A percentile compares a stretch with the other conserved stretches of the same genome.
These are phyloP conservation scores for Zalaria obscura DNA, from an alignment of 2,329 filamentous ascomycete genomes.

Conservation along the genomic window DNA sequence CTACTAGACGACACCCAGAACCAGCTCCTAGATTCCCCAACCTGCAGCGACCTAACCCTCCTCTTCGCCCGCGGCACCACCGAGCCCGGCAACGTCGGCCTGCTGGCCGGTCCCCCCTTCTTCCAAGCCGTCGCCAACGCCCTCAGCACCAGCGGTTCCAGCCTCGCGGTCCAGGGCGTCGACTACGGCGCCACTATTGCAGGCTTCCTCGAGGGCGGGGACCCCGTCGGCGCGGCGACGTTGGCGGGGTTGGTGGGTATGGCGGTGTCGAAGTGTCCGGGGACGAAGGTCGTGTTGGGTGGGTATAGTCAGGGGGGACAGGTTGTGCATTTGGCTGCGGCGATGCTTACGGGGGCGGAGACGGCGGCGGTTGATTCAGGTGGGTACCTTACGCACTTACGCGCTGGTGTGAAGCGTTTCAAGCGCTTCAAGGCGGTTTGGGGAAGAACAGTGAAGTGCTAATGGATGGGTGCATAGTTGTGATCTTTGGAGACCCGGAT, in stretches of 20 bases:
- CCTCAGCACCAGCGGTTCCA: constrained; percentile 7
- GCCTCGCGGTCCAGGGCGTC: constrained; percentile 12
- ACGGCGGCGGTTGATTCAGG: constrained; percentile 6
- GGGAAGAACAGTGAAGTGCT: not conserved
- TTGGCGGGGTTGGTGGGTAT: constrained; percentile 9
- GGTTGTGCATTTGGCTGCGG: constrained; percentile 10
- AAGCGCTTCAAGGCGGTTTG: not conserved
- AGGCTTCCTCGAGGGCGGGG: constrained; percentile 6
- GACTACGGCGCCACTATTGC: constrained; percentile 12
- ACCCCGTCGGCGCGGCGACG: constrained; percentile 7
- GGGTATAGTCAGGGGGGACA: constrained; percentile 14
- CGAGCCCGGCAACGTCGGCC: constrained; percentile 38
- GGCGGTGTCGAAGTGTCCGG: constrained; percentile 11
- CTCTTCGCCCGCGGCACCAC: constrained; percentile 43
- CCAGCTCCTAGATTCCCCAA: constrained; percentile 7
- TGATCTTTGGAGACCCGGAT: constrained; percentile 24
- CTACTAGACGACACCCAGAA: constrained; percentile 1
- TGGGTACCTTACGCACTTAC: not conserved
- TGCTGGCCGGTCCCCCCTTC: constrained; percentile 23
- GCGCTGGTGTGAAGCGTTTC: constrained; percentile 5
- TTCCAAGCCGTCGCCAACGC: constrained; percentile 8
- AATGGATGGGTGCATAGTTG: constrained; percentile 6
- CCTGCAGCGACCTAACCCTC: constrained; percentile 23
- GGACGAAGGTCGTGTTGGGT: constrained; percentile 13
- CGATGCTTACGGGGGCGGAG: constrained; percentile 6